Conservation (phyloP, 257 asterid species). For the Capsicum chinense region DNA sequence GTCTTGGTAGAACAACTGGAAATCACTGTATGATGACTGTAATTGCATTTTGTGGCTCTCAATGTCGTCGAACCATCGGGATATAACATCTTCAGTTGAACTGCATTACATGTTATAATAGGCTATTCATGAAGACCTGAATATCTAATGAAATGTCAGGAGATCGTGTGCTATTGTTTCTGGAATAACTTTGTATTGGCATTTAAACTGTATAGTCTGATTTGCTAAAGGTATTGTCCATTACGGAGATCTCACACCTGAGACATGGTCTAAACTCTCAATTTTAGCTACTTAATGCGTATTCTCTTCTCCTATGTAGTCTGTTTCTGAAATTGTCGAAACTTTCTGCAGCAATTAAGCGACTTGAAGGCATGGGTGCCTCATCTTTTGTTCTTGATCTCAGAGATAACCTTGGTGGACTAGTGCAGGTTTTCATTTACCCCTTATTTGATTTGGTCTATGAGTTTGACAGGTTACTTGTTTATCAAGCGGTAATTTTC, state of each 20-base stretch:
- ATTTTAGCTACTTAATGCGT: background rate
- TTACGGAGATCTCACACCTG: background rate
- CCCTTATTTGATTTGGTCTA: slow-evolving; percentile 8
- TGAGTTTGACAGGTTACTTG: slow-evolving; percentile 22
- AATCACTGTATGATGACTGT: background rate
- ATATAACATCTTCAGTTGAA: slow-evolving; percentile 15
- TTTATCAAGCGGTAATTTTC: slow-evolving; percentile 10
- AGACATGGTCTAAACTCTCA: slow-evolving; percentile 17
- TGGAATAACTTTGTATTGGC: slow-evolving; percentile 7
- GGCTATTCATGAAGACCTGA: background rate
- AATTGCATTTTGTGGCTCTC: background rate
- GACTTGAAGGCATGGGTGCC: slow-evolving; percentile 92
- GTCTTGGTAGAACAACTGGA: background rate
- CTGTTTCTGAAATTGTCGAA: background rate
- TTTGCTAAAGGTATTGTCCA: slow-evolving; percentile 3
- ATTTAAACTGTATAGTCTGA: background rate
- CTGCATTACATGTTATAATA: slow-evolving; percentile 3
- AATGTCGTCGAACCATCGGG: background rate
- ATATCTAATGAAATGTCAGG: background rate
- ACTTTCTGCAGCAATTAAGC: slow-evolving; percentile 71
- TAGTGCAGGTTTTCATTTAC: slow-evolving; percentile 76
- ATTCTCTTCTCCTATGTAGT: background rate
- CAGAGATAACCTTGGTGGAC: slow-evolving; percentile 98
- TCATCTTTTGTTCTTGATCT: slow-evolving; percentile 90
- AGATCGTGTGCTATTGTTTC: background rate